These are phyloP conservation scores for Colletotrichum eleusines DNA, from an alignment of 2,329 filamentous ascomycete species.

Conservation along the genomic window DNA sequence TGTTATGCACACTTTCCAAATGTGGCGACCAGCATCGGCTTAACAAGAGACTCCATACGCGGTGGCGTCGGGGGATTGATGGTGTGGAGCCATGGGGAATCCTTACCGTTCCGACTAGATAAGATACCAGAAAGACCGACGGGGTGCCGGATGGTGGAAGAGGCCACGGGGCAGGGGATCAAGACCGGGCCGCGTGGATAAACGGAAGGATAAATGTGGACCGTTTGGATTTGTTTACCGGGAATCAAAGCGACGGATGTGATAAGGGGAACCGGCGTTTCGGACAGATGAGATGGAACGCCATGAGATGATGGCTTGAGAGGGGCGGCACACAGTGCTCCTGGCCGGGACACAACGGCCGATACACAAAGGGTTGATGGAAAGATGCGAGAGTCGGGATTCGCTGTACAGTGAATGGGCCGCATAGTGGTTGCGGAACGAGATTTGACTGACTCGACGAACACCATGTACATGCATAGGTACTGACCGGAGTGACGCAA, in stretches of 20 bases:
- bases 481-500: neutral
- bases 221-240: constrained; percentile 7
- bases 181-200: constrained; percentile 20
- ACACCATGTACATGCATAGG: no score
- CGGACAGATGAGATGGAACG: constrained; percentile 27
- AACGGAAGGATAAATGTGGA: constrained; percentile 8
- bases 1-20: no score
- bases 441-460: neutral
- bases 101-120: neutral
- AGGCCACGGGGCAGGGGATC: neutral
- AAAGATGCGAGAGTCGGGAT: neutral
- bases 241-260: constrained; percentile 3
- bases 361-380: no score
- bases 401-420: neutral
- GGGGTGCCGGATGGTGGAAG: neutral
- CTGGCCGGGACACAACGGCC: neutral
- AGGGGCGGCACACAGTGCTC: neutral
- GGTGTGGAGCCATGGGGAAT: constrained; percentile 8
- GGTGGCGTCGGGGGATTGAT: neutral
- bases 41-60: neutral
- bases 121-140: neutral
- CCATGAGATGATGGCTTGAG: neutral
- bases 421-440: neutral
- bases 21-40: neutral
- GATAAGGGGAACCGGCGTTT: constrained; percentile 18